A percentile compares a stretch with the other conserved stretches of the same genome.
Conservation (phyloP, 2,329 filamentous ascomycete species). For the Colletotrichum lini region DNA sequence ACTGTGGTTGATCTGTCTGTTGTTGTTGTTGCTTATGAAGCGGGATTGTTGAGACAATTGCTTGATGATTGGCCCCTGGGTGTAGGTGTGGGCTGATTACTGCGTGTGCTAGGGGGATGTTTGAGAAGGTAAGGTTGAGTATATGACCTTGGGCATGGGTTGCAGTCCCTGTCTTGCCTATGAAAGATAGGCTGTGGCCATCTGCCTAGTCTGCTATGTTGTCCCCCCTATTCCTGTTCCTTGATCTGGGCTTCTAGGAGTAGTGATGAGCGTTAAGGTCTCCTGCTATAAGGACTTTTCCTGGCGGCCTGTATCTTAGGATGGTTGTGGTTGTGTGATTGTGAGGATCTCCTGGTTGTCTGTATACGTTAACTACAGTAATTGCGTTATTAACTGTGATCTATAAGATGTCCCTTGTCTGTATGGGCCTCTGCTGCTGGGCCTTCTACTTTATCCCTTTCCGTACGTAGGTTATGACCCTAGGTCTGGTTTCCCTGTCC, state of each 20-base stretch:
- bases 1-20: background rate
- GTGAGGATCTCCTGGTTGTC: background rate
- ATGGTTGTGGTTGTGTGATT: background rate
- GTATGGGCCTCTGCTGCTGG: too few relatives aligned
- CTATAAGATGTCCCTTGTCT: background rate
- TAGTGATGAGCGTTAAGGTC: conserved; percentile 6
- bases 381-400: background rate
- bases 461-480: conserved; percentile 4
- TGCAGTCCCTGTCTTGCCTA: background rate
- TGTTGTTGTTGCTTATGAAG: background rate
- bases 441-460: background rate
- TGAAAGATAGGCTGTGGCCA: background rate
- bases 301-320: background rate
- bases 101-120: background rate
- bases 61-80: conserved; percentile 1
- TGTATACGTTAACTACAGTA: conserved; percentile 11
- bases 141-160: background rate
- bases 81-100: background rate
- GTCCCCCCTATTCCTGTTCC: background rate
- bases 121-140: conserved; percentile 3
- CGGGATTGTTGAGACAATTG: background rate
- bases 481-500: conserved; percentile 10
- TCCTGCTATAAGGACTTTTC: background rate
- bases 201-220: background rate
- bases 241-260: background rate